Evolutionary conservation across 306 rosid species (phyloP).

Genomic region (Styphnolobium japonicum): DNA sequence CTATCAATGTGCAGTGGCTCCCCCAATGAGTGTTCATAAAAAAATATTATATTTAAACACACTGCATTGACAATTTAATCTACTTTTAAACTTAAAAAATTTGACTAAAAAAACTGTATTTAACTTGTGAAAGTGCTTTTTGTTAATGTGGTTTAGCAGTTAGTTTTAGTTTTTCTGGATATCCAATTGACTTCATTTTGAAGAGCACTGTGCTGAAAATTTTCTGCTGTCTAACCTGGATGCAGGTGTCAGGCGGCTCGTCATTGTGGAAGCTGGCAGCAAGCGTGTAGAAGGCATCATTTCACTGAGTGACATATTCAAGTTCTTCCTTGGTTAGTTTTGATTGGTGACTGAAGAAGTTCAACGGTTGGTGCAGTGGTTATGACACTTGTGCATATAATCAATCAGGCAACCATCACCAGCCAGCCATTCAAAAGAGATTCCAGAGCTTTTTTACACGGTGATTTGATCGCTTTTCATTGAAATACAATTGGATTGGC

Average conservation of each 20-base stretch:
- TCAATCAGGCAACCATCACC: slow-evolving; percentile 24
- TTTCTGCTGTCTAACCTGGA: neutral
- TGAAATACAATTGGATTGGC: slow-evolving; percentile 59
- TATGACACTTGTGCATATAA: slow-evolving; percentile 30
- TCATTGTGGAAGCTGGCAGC: slow-evolving; percentile 97
- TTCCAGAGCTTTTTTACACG: slow-evolving; percentile 27
- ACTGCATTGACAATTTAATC: neutral
- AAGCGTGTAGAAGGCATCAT: slow-evolving; percentile 93
- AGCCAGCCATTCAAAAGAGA: slow-evolving; percentile 34
- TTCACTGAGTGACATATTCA: slow-evolving; percentile 82
- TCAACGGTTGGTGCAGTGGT: slow-evolving; percentile 33
- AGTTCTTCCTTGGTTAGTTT: slow-evolving; percentile 74
- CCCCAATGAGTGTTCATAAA: neutral
- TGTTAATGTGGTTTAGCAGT: neutral
- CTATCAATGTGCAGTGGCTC: neutral
- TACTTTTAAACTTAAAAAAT: neutral
- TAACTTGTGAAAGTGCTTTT: neutral
- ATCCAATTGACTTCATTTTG: neutral
- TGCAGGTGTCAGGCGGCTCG: slow-evolving; percentile 86
- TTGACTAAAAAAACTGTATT: neutral
- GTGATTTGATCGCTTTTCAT: slow-evolving; percentile 51
- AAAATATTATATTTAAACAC: neutral
- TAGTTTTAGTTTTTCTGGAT: neutral
- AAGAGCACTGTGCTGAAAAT: neutral
- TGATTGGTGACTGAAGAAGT: slow-evolving; percentile 27